A percentile compares a stretch with the other conserved stretches of the same genome.
Conservation (phyloP, 768 basidiomycete genomes). For the Omphalotus guepiniiformis region DNA sequence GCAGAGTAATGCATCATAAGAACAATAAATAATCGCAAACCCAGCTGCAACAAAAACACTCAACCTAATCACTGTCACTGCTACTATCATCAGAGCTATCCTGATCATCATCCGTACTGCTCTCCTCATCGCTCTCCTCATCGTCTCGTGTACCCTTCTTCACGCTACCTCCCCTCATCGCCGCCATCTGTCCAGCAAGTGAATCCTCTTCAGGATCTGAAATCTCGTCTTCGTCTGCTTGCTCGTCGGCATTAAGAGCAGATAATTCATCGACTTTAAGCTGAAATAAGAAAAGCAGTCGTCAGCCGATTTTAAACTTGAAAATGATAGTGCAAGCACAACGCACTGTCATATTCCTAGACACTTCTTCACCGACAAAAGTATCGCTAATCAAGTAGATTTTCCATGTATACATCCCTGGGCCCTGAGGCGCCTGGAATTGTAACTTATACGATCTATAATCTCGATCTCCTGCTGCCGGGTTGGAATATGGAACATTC, state of each 20-base stretch:
- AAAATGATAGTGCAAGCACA: background rate
- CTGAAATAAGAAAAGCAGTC: slow-evolving; percentile 30
- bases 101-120: slow-evolving; percentile 46
- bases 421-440: slow-evolving; percentile 88
- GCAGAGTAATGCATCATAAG: too few species aligned
- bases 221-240: slow-evolving; percentile 82
- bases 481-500: slow-evolving; percentile 67
- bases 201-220: slow-evolving; percentile 98
- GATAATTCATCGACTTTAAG: slow-evolving; percentile 80
- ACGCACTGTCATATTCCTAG: slow-evolving; percentile 68
- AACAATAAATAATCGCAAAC: too few species aligned
- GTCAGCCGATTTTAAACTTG: background rate
- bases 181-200: slow-evolving; percentile 96
- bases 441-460: slow-evolving; percentile 86
- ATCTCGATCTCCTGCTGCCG: slow-evolving; percentile 42
- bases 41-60: background rate
- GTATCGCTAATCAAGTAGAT: slow-evolving; percentile 85
- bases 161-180: slow-evolving; percentile 85
- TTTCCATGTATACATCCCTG: slow-evolving; percentile 87
- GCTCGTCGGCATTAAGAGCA: slow-evolving; percentile 50
- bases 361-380: slow-evolving; percentile 76
- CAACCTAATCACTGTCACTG: slow-evolving; percentile 43
- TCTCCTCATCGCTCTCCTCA: slow-evolving; percentile 49
- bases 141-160: slow-evolving; percentile 55
- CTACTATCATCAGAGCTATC: slow-evolving; percentile 53